Conservation (phyloP, 768 basidiomycete species). For the Lactifluus subvellereus region DNA sequence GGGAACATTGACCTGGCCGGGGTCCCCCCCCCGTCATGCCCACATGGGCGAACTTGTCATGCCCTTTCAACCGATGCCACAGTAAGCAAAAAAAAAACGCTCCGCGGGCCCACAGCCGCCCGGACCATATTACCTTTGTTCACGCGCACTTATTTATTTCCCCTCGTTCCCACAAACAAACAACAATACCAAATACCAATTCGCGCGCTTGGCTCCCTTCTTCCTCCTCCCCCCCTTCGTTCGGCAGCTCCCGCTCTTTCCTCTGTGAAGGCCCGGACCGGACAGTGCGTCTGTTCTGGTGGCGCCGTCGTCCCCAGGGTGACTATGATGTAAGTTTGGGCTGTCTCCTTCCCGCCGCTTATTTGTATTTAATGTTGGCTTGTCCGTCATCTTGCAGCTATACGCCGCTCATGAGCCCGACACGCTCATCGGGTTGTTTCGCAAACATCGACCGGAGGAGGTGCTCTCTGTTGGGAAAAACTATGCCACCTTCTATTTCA, state of each 20-base stretch:
- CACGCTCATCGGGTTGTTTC: conserved; percentile 52
- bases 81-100: neutral
- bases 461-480: conserved; percentile 59
- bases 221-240: neutral
- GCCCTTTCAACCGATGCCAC: neutral
- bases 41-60: conserved; percentile 16
- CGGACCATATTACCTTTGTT: neutral
- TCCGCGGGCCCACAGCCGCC: too few relatives aligned
- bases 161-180: neutral
- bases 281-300: conserved; percentile 10
- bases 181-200: neutral
- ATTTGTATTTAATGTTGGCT: neutral
- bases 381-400: neutral
- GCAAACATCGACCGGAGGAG: conserved; percentile 37
- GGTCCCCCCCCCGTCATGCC: neutral
- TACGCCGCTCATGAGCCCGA: conserved; percentile 2
- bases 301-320: neutral
- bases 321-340: conserved; percentile 7
- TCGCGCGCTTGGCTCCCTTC: neutral
- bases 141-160: neutral
- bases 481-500: conserved; percentile 58
- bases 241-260: conserved; percentile 15
- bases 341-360: neutral
- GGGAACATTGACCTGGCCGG: conserved; percentile 9
- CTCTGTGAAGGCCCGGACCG: conserved; percentile 10